Base-by-base conservation (phyloP, 345 rosid genomes). In the Adansonia digitata region DNA sequence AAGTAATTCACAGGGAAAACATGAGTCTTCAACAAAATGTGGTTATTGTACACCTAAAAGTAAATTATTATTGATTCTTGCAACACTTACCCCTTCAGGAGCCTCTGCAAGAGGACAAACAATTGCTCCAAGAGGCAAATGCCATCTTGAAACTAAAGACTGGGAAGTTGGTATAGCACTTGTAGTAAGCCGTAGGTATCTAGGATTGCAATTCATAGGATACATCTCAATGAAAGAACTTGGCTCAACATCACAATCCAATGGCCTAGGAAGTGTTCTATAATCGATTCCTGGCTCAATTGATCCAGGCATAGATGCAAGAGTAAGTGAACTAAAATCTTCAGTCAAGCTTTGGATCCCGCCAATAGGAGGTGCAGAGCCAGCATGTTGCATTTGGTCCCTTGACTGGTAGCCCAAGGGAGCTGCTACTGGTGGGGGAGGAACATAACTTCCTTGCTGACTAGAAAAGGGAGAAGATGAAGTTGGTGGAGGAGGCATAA, bases 41-140 rank as follows among this genome's bases (percentile, higher is more conserved):
- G 39, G 57, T 7, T 24, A 76, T 7, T 56, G 42, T 9, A 74
- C 46, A n/a, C 42, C 55, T 11, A 75, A 75, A 56, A 39, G 27
- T 65, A 69, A 76, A 71, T 52, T 71, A 67, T 45, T 71, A 31
- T 57, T 62, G 35, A 66, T 31, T 72, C 59, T 69, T 75, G 39
- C 46, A 61, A 77, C 49, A 84, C 97, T 80, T 57, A 96, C 98
- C 93, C 97, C 97, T 55, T 91, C 90, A 63, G 98, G 97, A 86
- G 91, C 76, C 87, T 93, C 97, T 6, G 99, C 98, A 76, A 96
- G 98, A 77, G 99, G 98, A 78, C 98, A 90, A 81, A 96, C 98
- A 76, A 96, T 92, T 42, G 99, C 99, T 80, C 99, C 98, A 60
- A 96, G 89, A 63, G 98, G 94, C 79, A 93, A 88, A 86, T 96